Evolutionary conservation across 169 alveolate genomes (phyloP).

Genomic region (Eimeria falciformis): DNA sequence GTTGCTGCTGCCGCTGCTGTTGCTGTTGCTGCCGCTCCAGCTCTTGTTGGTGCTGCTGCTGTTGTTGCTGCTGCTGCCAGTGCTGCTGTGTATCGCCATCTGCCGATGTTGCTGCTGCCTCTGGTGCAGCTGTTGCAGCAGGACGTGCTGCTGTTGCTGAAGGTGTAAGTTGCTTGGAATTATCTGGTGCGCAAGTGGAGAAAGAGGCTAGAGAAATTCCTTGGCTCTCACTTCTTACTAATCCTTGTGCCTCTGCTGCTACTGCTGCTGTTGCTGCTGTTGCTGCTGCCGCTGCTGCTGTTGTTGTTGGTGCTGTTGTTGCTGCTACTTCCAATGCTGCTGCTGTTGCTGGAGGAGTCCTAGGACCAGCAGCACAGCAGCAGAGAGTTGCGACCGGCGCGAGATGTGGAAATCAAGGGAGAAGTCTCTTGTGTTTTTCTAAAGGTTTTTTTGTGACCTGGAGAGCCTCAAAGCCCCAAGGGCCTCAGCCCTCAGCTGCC

Average conservation of each 20-base stretch:
- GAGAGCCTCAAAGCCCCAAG: no score
- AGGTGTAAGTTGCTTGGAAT: background rate
- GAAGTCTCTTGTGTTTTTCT: no score
- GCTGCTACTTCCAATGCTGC: background rate
- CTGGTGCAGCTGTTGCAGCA: slow-evolving; percentile 7
- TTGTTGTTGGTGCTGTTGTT: background rate
- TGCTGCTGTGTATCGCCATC: no score
- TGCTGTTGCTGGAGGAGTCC: background rate
- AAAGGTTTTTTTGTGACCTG: no score
- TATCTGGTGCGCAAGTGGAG: background rate
- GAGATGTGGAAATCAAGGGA: no score
- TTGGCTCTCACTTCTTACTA: background rate
- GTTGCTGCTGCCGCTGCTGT: background rate
- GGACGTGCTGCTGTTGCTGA: background rate
- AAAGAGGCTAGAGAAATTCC: background rate
- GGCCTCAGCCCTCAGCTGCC: no score
- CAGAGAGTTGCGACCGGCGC: no score
- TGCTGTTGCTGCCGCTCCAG: background rate
- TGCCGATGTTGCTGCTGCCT: slow-evolving; percentile 1
- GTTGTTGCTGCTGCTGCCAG: background rate
- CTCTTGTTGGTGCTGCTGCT: background rate
- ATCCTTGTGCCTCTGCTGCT: background rate
- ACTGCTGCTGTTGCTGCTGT: background rate
- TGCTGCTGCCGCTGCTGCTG: background rate
- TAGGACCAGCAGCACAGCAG: background rate